These are phyloP conservation scores for Solanum aculeatissimum DNA, from an alignment of 305 asterid species.

Conservation along the genomic window DNA sequence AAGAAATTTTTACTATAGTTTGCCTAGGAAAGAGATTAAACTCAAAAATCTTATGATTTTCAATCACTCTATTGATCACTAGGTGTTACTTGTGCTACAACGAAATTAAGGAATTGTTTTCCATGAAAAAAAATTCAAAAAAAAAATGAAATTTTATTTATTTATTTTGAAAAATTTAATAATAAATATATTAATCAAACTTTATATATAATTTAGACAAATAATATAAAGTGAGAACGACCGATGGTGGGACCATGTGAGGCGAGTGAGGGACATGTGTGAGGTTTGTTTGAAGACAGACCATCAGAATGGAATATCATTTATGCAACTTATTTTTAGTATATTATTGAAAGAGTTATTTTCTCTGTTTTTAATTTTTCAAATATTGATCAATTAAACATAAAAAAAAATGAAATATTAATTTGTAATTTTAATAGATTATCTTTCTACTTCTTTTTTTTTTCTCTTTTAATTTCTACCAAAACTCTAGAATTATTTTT, in stretches of 20 bases:
- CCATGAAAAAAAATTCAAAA: not conserved
- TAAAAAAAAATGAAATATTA: not conserved
- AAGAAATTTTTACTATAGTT: not conserved
- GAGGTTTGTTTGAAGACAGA: not conserved
- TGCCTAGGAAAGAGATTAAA: not conserved
- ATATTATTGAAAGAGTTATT: rapidly evolving
- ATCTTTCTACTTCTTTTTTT: not conserved
- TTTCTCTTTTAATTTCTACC: no score
- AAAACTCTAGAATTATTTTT: not conserved
- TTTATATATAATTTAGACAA: not conserved
- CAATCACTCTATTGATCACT: not conserved
- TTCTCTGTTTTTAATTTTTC: not conserved
- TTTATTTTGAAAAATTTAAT: not conserved
- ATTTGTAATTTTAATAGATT: not conserved
- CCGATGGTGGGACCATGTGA: not conserved
- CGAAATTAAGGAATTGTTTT: not conserved
- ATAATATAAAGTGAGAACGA: not conserved
- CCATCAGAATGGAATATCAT: not conserved
- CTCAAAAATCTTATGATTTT: not conserved
- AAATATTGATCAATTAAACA: not conserved
- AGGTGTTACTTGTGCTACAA: not conserved
- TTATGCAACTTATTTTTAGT: not conserved
- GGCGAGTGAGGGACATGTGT: not conserved
- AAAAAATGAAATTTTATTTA: not conserved
- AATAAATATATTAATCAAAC: not conserved